Conservation (phyloP, 805 yeast species). For the Dipodascopsis uninucleata region DNA sequence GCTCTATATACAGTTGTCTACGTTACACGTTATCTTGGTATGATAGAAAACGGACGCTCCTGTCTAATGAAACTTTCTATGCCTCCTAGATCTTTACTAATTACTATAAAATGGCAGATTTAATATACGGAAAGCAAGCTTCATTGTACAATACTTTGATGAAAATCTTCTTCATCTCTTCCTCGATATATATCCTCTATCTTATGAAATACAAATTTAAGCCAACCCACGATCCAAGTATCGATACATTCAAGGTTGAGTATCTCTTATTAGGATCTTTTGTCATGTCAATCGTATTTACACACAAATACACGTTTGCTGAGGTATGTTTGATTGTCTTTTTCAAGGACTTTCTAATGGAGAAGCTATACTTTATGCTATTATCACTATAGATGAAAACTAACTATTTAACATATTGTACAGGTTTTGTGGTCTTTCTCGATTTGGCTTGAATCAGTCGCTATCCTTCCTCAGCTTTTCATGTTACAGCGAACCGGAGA, state of each 20-base stretch:
- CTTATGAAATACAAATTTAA: constrained; percentile 63
- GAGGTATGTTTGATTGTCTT: constrained; percentile 45
- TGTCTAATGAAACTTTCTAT: constrained; percentile 19
- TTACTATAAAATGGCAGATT: constrained; percentile 6
- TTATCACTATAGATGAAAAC: too few relatives aligned
- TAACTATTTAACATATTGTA: background rate
- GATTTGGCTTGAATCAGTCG: constrained; percentile 87
- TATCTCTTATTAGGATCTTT: constrained; percentile 65
- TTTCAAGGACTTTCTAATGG: background rate
- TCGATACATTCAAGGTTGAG: constrained; percentile 70
- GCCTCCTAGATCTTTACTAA: background rate
- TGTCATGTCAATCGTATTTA: constrained; percentile 58
- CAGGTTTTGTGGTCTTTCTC: constrained; percentile 75
- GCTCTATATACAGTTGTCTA: constrained; percentile 70
- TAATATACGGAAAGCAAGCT: constrained; percentile 45
- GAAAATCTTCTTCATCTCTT: constrained; percentile 75
- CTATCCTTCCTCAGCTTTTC: constrained; percentile 88
- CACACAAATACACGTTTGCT: constrained; percentile 55
- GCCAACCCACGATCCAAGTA: constrained; percentile 53
- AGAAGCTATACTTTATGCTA: too few relatives aligned
- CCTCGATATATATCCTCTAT: constrained; percentile 71
- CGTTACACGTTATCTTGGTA: constrained; percentile 66
- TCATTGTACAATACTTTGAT: constrained; percentile 71
- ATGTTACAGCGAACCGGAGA: constrained; percentile 86
- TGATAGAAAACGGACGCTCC: constrained; percentile 42